Base-by-base conservation (phyloP, 2,329 filamentous ascomycete genomes). In the Diaporthe sp. region DNA sequence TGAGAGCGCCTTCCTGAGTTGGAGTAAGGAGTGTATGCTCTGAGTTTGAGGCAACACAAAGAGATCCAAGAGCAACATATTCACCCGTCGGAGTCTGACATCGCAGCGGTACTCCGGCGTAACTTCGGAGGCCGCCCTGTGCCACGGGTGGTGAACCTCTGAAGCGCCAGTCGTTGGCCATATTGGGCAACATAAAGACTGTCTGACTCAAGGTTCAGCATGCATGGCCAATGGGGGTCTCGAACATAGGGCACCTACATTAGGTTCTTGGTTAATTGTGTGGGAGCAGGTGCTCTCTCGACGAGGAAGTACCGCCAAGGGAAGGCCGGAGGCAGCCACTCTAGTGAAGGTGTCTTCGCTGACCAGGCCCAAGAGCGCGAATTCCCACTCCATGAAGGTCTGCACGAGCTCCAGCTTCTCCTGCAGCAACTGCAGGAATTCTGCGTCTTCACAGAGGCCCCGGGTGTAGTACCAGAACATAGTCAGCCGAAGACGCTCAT, bases 271-370 rank as follows among this genome's bases (percentile, higher is more conserved):
- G 9, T 82, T 84, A 40, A 87, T 81, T 0, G 85, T 87, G 50
- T 87, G 86, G 0, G 85, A 82, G 77, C 86, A 87, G 0, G 84
- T 82, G 15, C 82, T 85, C 75, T 88, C 86, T 10, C 85, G 82
- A 7, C 86, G 84, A 0, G 86, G 86, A 4, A 88, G 75, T 12
- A 85, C 80, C 22, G 82, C 84, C 0, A 87, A 77, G 0, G 84
- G 81, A 5, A 87, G 78, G 2, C 85, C 85, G 2, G 83, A 81
- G 0, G 86, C 84, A 3, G 82, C 85, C 33, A 87, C 74, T 19
- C 86, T 83, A 5, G 82, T 84, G 76, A 84, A 87, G 42, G 83
- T 81, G 60, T 86, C 82, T 74, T 85, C 80, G 35, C 85, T 83
- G 6, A 87, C 79, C 4, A 87, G 77, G 2, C 86, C 86, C 8